Base-by-base conservation (phyloP, 2,329 filamentous ascomycete genomes). In the Ascochyta pisi region DNA sequence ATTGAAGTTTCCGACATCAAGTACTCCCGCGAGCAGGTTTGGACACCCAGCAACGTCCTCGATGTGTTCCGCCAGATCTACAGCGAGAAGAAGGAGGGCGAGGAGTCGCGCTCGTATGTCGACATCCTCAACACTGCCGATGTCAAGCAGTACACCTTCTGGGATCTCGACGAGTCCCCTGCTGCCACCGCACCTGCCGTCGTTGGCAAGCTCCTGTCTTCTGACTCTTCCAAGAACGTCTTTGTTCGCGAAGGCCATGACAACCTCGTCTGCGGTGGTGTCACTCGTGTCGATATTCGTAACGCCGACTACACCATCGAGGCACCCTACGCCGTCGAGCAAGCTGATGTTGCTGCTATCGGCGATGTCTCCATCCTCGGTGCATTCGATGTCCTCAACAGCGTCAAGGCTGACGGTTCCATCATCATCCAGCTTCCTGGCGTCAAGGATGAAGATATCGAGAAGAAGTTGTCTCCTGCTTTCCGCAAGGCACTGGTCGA, bases 121-220 rank as follows among this genome's bases (percentile, higher is more conserved):
- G 81, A 86, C 63, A 75, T 84, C 19, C 69, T 84, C n/a, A 83
- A 86, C 60, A 73, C 71, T 22, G 73, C 79, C n/a, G 74, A 77
- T 19, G 86, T 88, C 19, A 84, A 91, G 75, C 90, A 98, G 77
- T 98, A 95, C 79, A 89, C 88, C 12, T 97, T 99, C 84, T 98
- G 93, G 92, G 91, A 97, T 65, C 74, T 90, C 37, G 94, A 96
- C 70, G 84, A 87, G 74, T 92, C 92, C 26, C 77, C 81, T 1
- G 84, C 89, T 47, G 82, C 83, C 47, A 81, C 81, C 56, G 87
- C 91, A 1, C 88, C 92, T 10, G 78, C 84, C 22, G 84, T 79
- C 41, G 72, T 89, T 44, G 84, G 83, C 37, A 82, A 86, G 69
- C 80, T 87, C 8, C 76, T 89, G 33, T 84, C 86, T 3, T 81